phyloP scores from a whole-genome alignment of 768 basidiomycete genomes.

The Pleurotus giganteus region DNA sequence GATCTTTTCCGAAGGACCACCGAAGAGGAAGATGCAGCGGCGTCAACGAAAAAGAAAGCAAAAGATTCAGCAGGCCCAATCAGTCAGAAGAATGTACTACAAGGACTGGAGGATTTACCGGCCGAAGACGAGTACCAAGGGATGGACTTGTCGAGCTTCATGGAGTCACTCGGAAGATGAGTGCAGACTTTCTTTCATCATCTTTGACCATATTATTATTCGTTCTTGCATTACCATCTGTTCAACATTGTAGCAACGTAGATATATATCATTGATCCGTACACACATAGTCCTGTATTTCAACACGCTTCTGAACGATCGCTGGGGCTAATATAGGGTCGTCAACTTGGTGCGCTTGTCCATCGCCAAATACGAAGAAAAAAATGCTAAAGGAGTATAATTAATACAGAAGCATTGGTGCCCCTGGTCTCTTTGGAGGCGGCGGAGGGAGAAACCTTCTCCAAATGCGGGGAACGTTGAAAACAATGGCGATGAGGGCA shows the following conservation, averaged over 20 bases:
- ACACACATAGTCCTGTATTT: constrained; percentile 12
- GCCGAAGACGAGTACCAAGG: constrained; percentile 91
- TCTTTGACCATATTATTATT: constrained; percentile 27
- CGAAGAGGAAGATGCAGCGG: constrained; percentile 67
- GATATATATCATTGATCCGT: constrained; percentile 13
- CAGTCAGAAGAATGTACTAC: constrained; percentile 80
- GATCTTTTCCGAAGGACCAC: constrained; percentile 88
- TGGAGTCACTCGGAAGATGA: constrained; percentile 74
- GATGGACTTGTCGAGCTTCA: constrained; percentile 83
- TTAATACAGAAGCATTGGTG: constrained; percentile 12
- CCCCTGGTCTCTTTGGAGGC: constrained; percentile 16
- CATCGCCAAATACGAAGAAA: no score
- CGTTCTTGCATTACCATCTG: constrained; percentile 5
- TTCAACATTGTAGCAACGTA: constrained; percentile 7
- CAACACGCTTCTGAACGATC: constrained; percentile 1
- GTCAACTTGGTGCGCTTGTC: no score
- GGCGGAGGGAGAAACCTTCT: constrained; percentile 13
- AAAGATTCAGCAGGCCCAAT: constrained; percentile 55
- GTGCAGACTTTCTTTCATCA: constrained; percentile 14
- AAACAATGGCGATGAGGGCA: constrained; percentile 19
- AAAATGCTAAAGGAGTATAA: not conserved
- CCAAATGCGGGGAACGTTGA: constrained; percentile 22
- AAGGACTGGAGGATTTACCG: constrained; percentile 89
- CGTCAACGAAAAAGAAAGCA: constrained; percentile 52
- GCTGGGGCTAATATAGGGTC: not conserved